Evolutionary conservation across 352 stramenopile species (phyloP).

Genomic region (Phytophthora pseudosyringae): DNA sequence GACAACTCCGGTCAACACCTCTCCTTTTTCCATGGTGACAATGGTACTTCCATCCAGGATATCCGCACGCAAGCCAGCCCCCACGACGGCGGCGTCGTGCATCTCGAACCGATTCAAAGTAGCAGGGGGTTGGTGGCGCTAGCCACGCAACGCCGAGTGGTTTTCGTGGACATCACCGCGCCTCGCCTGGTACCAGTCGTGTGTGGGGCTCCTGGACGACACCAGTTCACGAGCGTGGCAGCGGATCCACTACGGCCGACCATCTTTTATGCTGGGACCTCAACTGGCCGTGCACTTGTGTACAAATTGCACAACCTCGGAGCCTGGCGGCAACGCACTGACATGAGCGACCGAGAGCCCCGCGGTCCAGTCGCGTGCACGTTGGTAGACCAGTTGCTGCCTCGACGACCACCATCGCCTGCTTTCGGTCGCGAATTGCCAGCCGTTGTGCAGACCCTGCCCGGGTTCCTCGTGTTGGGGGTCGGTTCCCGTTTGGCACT

Average conservation of each 20-base stretch:
- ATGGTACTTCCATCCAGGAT: conserved; percentile 25
- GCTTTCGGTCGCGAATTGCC: not conserved
- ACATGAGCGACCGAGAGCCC: conserved; percentile 7
- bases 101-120: conserved; percentile 28
- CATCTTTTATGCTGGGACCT: conserved; percentile 34
- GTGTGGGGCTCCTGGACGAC: conserved; percentile 24
- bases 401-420: conserved; percentile 4
- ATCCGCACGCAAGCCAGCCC: conserved; percentile 4
- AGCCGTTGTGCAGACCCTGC: conserved; percentile 28
- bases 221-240: conserved; percentile 31
- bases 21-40: conserved; percentile 36
- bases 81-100: conserved; percentile 8
- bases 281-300: conserved; percentile 30
- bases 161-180: conserved; percentile 26
- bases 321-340: conserved; percentile 15
- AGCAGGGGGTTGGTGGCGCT: conserved; percentile 34
- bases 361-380: conserved; percentile 20
- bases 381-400: conserved; percentile 31
- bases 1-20: conserved; percentile 22
- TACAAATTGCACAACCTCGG: conserved; percentile 39
- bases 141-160: conserved; percentile 20
- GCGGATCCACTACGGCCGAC: conserved; percentile 25
- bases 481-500: conserved; percentile 20
- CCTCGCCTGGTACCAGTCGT: conserved; percentile 13
- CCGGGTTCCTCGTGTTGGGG: conserved; percentile 37